Evolutionary conservation across 2,329 filamentous ascomycete genomes (phyloP), one percentile per base, ranked within the genome.

Genomic region (Sphaerulina musiva): DNA sequence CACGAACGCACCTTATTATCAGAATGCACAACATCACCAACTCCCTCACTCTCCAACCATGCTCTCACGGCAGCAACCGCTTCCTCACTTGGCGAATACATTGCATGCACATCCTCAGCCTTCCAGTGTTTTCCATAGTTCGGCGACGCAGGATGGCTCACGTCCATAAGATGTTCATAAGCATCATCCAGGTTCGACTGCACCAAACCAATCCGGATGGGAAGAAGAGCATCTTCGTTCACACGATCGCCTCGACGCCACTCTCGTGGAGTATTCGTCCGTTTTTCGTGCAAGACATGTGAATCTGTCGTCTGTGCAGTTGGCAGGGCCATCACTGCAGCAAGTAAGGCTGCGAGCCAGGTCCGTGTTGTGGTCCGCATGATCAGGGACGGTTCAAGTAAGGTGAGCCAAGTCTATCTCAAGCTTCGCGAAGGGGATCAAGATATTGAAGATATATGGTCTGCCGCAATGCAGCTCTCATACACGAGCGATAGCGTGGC

Each of bases 31-130:
- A 83, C 69, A 2, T 67, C 65, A 12, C 72, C 64, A 43, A 84
- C 78, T 4, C 81, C 82, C 31, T 76, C 73, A 5, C 67, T 64
- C 14, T 72, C 64, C n/a, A 84, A 72, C 81, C 81, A 84, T 7
- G 70, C 62, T 60, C 73, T 74, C 29, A 83, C 78, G 1, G 74
- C 68, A 12, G 72, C 66, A 6, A 73, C 57, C 20, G 65, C 68
- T 6, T 62, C 56, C 26, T 66, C 58, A 0, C 60, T 38, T 1
- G 74, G 73, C 4, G 72, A 69, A 48, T 75, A 75, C 42, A 73
- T 65, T 11, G 70, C 67, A 9, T 70, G 62, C 5, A 75, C 68
- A 50, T 75, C 67, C 23, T 67, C 58, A 31, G 69, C 56, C 14
- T 60, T 61, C 64, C 62, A 66, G 54, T 70, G 64, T 54, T 69